phyloP scores from a whole-genome alignment of 306 rosid species.

The Inga leiocalycina region DNA sequence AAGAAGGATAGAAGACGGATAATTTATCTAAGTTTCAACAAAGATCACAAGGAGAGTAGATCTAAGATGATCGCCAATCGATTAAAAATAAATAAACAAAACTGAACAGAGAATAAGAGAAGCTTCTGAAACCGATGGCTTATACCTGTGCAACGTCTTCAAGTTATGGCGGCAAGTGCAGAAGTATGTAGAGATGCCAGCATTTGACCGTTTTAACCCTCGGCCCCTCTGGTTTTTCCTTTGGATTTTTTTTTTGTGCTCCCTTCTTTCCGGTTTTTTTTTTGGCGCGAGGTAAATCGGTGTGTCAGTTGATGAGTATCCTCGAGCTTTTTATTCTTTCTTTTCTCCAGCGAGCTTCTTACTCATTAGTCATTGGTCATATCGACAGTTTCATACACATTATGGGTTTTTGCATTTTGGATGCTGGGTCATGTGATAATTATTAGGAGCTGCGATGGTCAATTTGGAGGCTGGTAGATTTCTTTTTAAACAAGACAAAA shows the following conservation, averaged over 20 bases:
- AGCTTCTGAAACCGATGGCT: background rate
- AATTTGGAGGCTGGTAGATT: background rate
- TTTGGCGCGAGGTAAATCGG: no score
- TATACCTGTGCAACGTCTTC: conserved; percentile 8
- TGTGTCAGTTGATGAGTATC: no score
- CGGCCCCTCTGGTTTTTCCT: background rate
- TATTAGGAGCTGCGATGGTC: background rate
- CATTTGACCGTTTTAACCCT: conserved; percentile 12
- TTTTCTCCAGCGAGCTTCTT: no score
- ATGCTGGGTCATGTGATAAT: background rate
- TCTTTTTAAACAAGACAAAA: no score
- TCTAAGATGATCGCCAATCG: background rate
- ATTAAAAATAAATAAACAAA: background rate
- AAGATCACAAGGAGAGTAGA: conserved; percentile 7
- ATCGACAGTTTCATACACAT: no score
- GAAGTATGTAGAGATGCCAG: background rate
- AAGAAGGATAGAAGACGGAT: background rate
- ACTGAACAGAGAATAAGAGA: background rate
- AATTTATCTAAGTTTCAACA: background rate
- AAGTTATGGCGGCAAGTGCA: conserved; percentile 15
- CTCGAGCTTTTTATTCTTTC: no score
- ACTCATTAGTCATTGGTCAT: no score
- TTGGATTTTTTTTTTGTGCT: no score
- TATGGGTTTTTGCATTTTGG: background rate
- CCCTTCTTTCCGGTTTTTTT: no score